Evolutionary conservation across 306 rosid genomes (phyloP).

Genomic region (Casuarina cunninghamiana): DNA sequence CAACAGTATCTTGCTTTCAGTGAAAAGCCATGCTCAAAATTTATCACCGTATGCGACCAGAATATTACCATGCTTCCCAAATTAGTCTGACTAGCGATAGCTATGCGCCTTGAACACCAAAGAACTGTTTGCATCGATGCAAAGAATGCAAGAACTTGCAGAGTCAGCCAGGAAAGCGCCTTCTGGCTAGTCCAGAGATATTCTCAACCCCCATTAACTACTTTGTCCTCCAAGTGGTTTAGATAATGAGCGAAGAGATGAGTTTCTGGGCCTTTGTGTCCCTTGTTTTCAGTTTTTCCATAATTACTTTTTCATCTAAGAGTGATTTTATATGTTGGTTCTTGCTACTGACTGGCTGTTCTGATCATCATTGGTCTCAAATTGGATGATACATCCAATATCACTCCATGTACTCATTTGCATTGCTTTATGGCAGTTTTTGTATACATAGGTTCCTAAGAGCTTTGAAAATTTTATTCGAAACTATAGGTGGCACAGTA

Average conservation of each 20-base stretch:
- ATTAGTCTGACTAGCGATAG: neutral
- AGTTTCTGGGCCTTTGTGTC: neutral
- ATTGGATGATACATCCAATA: neutral
- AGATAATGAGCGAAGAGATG: neutral
- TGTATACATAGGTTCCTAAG: slow-evolving; percentile 15
- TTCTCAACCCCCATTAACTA: slow-evolving; percentile 1
- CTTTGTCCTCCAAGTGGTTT: neutral
- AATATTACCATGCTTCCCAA: neutral
- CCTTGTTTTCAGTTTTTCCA: neutral
- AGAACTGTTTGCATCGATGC: neutral
- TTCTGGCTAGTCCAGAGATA: neutral
- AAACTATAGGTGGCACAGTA: slow-evolving; percentile 75
- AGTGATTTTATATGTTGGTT: neutral
- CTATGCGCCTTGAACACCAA: neutral
- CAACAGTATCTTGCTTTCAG: neutral
- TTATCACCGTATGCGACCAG: neutral
- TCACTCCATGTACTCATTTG: slow-evolving; percentile 14
- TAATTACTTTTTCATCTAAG: neutral
- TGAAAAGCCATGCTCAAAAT: neutral
- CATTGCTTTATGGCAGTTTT: slow-evolving; percentile 3
- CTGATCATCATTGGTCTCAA: slow-evolving; percentile 5
- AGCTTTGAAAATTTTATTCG: slow-evolving; percentile 20
- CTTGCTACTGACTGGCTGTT: slow-evolving; percentile 2
- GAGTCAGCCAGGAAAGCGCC: neutral
- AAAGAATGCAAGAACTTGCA: neutral